Conservation (phyloP, 139 green algal species). For the Desmodesmus armatus region DNA sequence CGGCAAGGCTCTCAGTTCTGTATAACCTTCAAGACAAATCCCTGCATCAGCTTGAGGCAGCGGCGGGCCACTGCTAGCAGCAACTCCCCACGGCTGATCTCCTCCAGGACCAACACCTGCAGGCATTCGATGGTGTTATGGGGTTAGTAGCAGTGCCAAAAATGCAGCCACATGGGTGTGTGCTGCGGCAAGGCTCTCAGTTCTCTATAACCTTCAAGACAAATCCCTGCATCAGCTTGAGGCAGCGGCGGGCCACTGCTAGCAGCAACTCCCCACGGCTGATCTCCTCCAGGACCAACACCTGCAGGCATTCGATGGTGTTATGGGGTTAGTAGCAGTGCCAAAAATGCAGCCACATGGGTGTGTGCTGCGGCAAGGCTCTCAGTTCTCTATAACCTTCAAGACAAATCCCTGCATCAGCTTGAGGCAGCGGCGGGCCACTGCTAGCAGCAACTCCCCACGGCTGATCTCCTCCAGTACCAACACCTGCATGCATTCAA, state of each 20-base stretch:
- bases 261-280: slow-evolving; percentile 67
- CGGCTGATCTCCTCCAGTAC: slow-evolving; percentile 53
- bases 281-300: slow-evolving; percentile 50
- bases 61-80: slow-evolving; percentile 48
- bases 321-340: too few relatives aligned
- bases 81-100: slow-evolving; percentile 46
- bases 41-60: slow-evolving; percentile 42
- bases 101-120: slow-evolving; percentile 31
- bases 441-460: slow-evolving; percentile 65
- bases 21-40: slow-evolving; percentile 32
- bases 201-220: slow-evolving; percentile 13
- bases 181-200: background rate
- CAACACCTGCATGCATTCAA: slow-evolving; percentile 17
- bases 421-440: slow-evolving; percentile 17
- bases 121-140: too few relatives aligned
- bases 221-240: slow-evolving; percentile 41
- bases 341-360: too few relatives aligned
- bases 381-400: background rate
- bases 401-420: slow-evolving; percentile 41
- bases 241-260: background rate
- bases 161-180: too few relatives aligned
- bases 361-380: background rate
- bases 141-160: too few relatives aligned
- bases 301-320: slow-evolving; percentile 14
- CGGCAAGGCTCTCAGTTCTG: background rate